A percentile compares a stretch with the other conserved stretches of the same genome.
Conservation (phyloP, 2,329 filamentous ascomycete species). For the Balansia obtecta region DNA sequence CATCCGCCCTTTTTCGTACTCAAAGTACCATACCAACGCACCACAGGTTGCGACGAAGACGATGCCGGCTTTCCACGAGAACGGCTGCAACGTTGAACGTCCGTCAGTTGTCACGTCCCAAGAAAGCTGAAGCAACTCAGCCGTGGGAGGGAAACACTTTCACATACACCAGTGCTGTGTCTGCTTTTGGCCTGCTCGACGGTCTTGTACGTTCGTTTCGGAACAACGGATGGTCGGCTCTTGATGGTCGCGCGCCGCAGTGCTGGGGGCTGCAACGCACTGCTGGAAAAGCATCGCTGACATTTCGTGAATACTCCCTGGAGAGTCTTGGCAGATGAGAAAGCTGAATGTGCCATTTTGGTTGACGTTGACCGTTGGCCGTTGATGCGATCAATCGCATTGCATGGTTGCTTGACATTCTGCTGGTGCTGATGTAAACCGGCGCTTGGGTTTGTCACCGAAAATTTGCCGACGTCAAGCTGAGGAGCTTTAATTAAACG, state of each 20-base stretch:
- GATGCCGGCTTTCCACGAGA: constrained; percentile 82
- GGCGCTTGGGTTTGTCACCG: constrained; percentile 2
- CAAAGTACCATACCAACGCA: constrained; percentile 80
- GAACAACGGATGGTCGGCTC: constrained; percentile 22
- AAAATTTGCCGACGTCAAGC: constrained; percentile 9
- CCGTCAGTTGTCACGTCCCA: constrained; percentile 13
- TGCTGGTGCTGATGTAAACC: background rate
- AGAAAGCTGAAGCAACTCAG: too few species aligned
- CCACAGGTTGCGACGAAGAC: constrained; percentile 73
- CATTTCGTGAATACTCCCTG: constrained; percentile 21
- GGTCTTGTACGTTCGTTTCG: constrained; percentile 35
- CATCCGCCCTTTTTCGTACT: constrained; percentile 84
- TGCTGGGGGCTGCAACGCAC: constrained; percentile 21
- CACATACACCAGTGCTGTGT: constrained; percentile 41
- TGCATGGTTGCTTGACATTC: background rate
- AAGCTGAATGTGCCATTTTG: constrained; percentile 28
- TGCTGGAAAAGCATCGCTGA: constrained; percentile 29
- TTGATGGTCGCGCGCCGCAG: constrained; percentile 19
- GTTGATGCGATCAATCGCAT: background rate
- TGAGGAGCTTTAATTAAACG: background rate
- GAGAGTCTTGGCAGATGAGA: constrained; percentile 22
- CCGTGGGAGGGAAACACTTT: background rate
- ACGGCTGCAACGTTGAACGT: constrained; percentile 46
- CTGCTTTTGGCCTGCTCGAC: constrained; percentile 47
- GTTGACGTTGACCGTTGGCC: constrained; percentile 4